Percentiles rank a stretch among this genome's conserved stretches.
phyloP scores from a whole-genome alignment of 805 yeast genomes.

The Cephaloascus fragrans region DNA sequence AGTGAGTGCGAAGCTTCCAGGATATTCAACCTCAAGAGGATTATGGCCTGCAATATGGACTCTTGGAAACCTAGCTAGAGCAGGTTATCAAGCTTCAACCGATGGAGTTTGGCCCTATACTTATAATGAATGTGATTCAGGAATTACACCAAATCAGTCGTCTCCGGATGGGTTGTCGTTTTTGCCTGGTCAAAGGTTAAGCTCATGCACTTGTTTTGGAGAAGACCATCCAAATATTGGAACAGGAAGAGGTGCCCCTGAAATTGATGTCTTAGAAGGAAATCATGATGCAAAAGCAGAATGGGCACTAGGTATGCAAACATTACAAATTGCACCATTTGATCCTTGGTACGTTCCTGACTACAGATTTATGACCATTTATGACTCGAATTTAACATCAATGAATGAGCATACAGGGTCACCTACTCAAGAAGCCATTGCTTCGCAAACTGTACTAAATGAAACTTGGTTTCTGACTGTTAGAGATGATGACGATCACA shows the following conservation, averaged over 20 bases:
- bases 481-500: conserved; percentile 3
- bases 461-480: conserved; percentile 22
- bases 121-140: conserved; percentile 25
- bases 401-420: conserved; percentile 29
- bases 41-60: conserved; percentile 32
- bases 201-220: conserved; percentile 21
- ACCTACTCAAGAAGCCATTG: conserved; percentile 27
- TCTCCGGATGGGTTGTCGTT: conserved; percentile 28
- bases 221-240: conserved; percentile 28
- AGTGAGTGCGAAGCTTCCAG: conserved; percentile 19
- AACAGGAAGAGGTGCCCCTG: conserved; percentile 27
- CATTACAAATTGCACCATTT: conserved; percentile 32
- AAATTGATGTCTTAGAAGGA: conserved; percentile 16
- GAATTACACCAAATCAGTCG: conserved; percentile 27
- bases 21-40: conserved; percentile 19
- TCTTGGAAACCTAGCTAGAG: conserved; percentile 25
- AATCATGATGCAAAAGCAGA: conserved; percentile 11
- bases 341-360: conserved; percentile 34
- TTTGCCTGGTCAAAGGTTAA: conserved; percentile 25
- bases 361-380: conserved; percentile 20
- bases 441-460: conserved; percentile 24
- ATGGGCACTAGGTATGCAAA: conserved; percentile 18
- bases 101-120: conserved; percentile 32
- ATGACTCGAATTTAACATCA: conserved; percentile 16
- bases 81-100: conserved; percentile 23